A percentile compares a stretch with the other conserved stretches of the same genome.
Evolutionary conservation across 345 rosid genomes (phyloP).

Genomic region (Pistacia atlantica): DNA sequence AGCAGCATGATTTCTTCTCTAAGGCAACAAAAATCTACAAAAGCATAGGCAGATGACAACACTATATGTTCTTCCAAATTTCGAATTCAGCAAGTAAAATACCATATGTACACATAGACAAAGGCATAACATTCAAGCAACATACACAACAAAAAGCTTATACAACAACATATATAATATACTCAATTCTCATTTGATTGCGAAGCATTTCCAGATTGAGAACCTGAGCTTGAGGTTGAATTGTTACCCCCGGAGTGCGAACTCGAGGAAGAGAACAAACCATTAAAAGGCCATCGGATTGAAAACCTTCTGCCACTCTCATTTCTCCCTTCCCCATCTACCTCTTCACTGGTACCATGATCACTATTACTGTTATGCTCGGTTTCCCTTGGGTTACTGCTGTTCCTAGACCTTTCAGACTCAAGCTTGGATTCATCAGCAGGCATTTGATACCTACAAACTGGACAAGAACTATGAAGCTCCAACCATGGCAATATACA

Average conservation of each 20-base stretch:
- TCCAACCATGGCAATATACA: conserved; percentile 92
- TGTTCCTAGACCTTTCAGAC: conserved; percentile 39
- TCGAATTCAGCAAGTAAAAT: conserved; percentile 11
- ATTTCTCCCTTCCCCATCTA: conserved; percentile 52
- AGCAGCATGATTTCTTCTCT: background rate
- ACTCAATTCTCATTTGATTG: conserved; percentile 44
- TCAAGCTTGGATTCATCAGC: conserved; percentile 68
- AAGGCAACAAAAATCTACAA: conserved; percentile 15
- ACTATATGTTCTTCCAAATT: conserved; percentile 19
- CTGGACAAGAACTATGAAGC: conserved; percentile 91
- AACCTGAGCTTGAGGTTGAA: conserved; percentile 37
- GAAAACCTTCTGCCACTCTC: conserved; percentile 71
- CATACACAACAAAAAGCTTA: conserved; percentile 13
- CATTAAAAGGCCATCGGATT: conserved; percentile 80
- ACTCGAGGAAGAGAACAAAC: conserved; percentile 66
- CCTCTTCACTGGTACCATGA: conserved; percentile 35
- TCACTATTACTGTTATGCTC: conserved; percentile 18
- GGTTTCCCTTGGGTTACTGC: conserved; percentile 29
- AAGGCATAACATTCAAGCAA: conserved; percentile 24
- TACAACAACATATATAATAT: conserved; percentile 1
- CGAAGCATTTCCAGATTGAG: conserved; percentile 37
- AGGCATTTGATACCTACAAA: conserved; percentile 79
- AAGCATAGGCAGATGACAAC: conserved; percentile 5
- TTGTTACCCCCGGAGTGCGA: conserved; percentile 51
- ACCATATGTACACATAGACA: conserved; percentile 34